Conservation (phyloP, 2,329 filamentous ascomycete genomes). For the Aspergillus viridinutans region DNA sequence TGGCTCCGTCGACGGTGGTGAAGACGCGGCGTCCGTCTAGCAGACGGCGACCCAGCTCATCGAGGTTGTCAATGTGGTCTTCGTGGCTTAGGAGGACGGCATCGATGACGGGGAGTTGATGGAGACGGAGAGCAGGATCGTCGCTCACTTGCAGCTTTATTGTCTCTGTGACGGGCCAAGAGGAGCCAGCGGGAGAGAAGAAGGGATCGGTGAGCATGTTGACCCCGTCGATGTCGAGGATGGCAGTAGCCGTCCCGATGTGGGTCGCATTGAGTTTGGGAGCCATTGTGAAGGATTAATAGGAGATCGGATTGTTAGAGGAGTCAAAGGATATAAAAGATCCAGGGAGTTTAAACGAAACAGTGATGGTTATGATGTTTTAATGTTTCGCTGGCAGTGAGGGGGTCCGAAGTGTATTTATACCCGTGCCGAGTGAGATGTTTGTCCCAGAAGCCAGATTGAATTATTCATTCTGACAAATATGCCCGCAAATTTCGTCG, state of each 20-base stretch:
- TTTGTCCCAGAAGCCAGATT: too few relatives aligned
- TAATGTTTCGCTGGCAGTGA: too few relatives aligned
- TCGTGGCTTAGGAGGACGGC: conserved; percentile 50
- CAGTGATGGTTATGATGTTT: too few relatives aligned
- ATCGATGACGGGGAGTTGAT: conserved; percentile 44
- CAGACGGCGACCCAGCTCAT: conserved; percentile 43
- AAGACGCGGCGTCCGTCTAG: conserved; percentile 46
- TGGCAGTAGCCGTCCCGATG: conserved; percentile 48
- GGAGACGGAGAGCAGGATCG: conserved; percentile 35
- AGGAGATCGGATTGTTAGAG: too few relatives aligned
- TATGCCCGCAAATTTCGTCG: too few relatives aligned
- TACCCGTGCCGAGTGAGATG: too few relatives aligned
- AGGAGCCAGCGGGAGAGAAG: conserved; percentile 40
- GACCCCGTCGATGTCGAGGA: conserved; percentile 42
- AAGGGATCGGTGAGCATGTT: conserved; percentile 47
- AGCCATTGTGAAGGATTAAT: too few relatives aligned
- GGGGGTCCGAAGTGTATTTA: too few relatives aligned
- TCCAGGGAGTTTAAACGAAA: too few relatives aligned
- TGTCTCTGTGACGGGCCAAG: conserved; percentile 21
- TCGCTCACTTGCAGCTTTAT: conserved; percentile 24
- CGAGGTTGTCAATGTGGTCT: conserved; percentile 50
- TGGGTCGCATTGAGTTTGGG: conserved; percentile 38
- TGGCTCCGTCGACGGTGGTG: conserved; percentile 45
- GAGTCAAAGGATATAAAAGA: too few relatives aligned
- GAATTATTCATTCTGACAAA: too few relatives aligned